Conservation (phyloP, 805 yeast genomes). For the Debaryomyces prosopidis region DNA sequence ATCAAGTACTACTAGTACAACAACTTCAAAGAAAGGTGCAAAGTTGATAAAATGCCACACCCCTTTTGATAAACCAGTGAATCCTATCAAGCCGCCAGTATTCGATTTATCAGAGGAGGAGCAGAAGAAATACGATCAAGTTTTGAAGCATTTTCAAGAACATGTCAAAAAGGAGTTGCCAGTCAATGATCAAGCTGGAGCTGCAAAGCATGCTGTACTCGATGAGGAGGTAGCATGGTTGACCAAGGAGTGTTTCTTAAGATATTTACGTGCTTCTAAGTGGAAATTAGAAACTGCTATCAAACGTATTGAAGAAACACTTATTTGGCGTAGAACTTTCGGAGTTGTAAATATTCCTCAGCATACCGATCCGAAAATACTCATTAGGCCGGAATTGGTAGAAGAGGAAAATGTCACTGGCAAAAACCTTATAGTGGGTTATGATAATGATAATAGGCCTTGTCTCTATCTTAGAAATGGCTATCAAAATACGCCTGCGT, state of each 20-base stretch:
- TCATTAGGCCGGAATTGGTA: conserved; percentile 42
- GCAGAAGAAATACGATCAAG: conserved; percentile 28
- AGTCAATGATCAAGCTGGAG: conserved; percentile 23
- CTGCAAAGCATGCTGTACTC: conserved; percentile 24
- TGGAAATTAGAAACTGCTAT: conserved; percentile 48
- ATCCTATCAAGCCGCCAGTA: conserved; percentile 32
- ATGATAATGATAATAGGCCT: conserved; percentile 54
- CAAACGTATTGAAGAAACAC: conserved; percentile 45
- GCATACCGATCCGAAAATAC: conserved; percentile 26
- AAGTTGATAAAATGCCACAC: conserved; percentile 31
- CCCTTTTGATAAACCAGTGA: conserved; percentile 41
- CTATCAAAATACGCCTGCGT: conserved; percentile 53
- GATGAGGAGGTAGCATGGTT: conserved; percentile 44
- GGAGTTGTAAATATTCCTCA: conserved; percentile 40
- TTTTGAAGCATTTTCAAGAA: conserved; percentile 29
- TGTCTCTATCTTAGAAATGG: conserved; percentile 54
- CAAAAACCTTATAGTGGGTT: conserved; percentile 54
- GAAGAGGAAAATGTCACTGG: conserved; percentile 54
- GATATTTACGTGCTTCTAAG: conserved; percentile 53
- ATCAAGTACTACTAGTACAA: conserved; percentile 9
- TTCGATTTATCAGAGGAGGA: conserved; percentile 30
- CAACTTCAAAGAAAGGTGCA: conserved; percentile 12
- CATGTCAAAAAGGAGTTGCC: conserved; percentile 28
- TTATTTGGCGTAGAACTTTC: conserved; percentile 58
- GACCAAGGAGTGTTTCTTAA: conserved; percentile 52